These are phyloP conservation scores for Botrytis deweyae DNA, from an alignment of 2,329 filamentous ascomycete species.

Conservation along the genomic window DNA sequence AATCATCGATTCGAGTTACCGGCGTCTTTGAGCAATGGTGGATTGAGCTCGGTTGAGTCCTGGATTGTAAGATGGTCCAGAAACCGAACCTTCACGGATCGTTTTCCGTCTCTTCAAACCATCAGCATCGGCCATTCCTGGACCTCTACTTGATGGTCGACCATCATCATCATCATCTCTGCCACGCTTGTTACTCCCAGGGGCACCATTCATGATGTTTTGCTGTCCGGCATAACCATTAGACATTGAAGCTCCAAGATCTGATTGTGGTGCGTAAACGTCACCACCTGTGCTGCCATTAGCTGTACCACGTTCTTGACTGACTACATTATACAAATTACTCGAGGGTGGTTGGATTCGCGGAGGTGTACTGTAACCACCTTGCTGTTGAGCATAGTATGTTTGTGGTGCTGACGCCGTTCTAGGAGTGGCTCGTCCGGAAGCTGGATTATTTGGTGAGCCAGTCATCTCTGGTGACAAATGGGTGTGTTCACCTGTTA, in stretches of 20 bases:
- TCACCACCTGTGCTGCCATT: slow-evolving; percentile 68
- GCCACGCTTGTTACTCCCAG: slow-evolving; percentile 44
- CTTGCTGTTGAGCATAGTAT: slow-evolving; percentile 66
- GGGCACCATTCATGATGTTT: slow-evolving; percentile 63
- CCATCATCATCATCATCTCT: slow-evolving; percentile 49
- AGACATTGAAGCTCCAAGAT: slow-evolving; percentile 55
- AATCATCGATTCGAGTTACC: slow-evolving; percentile 27
- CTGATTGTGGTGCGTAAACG: slow-evolving; percentile 66
- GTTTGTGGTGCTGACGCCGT: slow-evolving; percentile 69
- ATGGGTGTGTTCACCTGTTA: slow-evolving; percentile 72
- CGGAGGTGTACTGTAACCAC: slow-evolving; percentile 73
- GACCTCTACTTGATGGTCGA: slow-evolving; percentile 58
- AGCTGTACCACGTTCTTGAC: slow-evolving; percentile 67
- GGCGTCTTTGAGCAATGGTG: slow-evolving; percentile 44
- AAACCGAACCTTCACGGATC: slow-evolving; percentile 59
- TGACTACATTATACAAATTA: slow-evolving; percentile 87
- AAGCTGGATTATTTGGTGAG: slow-evolving; percentile 76
- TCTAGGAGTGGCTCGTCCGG: slow-evolving; percentile 81
- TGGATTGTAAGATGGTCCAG: slow-evolving; percentile 51
- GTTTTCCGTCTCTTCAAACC: slow-evolving; percentile 78
- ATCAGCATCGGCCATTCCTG: slow-evolving; percentile 52
- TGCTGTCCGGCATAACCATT: slow-evolving; percentile 65
- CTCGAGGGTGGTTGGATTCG: slow-evolving; percentile 68
- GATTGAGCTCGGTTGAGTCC: slow-evolving; percentile 49
- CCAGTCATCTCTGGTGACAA: slow-evolving; percentile 79